Conservation (phyloP, 2,329 filamentous ascomycete species). For the Trichoderma sp. region DNA sequence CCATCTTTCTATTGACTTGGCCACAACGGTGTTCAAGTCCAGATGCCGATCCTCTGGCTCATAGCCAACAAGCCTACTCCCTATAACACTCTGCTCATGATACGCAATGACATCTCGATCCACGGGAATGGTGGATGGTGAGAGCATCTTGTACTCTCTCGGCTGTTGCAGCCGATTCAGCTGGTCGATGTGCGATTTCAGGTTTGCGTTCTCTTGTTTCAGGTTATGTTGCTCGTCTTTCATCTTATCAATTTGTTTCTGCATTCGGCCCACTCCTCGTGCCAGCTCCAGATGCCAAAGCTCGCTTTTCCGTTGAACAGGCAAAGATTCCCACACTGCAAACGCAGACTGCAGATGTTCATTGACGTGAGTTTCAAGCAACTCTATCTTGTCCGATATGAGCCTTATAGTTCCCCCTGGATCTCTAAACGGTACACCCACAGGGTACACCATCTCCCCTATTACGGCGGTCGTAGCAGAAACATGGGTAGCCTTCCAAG, state of each 20-base stretch:
- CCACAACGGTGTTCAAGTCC: constrained; percentile 54
- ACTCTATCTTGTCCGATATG: constrained; percentile 57
- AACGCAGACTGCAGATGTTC: constrained; percentile 79
- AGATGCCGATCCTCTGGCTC: constrained; percentile 53
- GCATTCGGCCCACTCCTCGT: constrained; percentile 57
- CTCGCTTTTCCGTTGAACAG: constrained; percentile 56
- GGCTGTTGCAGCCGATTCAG: constrained; percentile 61
- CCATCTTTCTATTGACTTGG: constrained; percentile 62
- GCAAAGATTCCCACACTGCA: constrained; percentile 71
- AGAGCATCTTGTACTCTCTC: constrained; percentile 57
- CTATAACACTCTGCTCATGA: constrained; percentile 48
- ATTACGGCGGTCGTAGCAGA: constrained; percentile 51
- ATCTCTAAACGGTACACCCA: constrained; percentile 43
- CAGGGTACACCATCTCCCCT: constrained; percentile 56
- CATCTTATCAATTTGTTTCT: constrained; percentile 56
- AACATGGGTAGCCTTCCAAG: constrained; percentile 60
- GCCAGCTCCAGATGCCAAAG: constrained; percentile 65
- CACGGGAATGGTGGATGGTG: constrained; percentile 55
- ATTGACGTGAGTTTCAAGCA: constrained; percentile 68
- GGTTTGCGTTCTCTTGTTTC: constrained; percentile 58
- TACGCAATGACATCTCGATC: constrained; percentile 51
- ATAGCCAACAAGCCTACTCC: constrained; percentile 47
- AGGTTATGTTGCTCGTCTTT: constrained; percentile 53
- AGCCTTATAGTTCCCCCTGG: constrained; percentile 50
- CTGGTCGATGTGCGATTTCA: constrained; percentile 61